Evolutionary conservation across 2,329 filamentous ascomycete genomes (phyloP).

Genomic region (Pseudocercospora pini-densiflorae): DNA sequence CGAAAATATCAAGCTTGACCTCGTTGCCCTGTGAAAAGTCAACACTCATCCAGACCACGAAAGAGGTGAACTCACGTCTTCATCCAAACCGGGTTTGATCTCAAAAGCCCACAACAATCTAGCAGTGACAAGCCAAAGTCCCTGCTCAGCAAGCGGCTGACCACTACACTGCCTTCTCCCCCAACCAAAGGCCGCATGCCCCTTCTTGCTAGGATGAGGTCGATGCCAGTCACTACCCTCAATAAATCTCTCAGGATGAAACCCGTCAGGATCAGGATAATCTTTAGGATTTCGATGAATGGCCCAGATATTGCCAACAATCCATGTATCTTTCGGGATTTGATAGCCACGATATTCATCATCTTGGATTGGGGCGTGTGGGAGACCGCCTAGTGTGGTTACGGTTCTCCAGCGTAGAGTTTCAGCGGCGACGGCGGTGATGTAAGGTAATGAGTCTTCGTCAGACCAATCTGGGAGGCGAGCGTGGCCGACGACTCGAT

Average conservation of each 20-base stretch:
- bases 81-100: neutral
- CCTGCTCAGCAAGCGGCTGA: conserved; percentile 14
- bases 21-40: neutral
- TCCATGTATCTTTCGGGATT: conserved; percentile 16
- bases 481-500: conserved; percentile 29
- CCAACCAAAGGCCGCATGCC: conserved; percentile 17
- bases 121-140: conserved; percentile 8
- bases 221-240: neutral
- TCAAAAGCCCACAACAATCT: conserved; percentile 15
- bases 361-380: conserved; percentile 43
- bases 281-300: conserved; percentile 15
- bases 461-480: conserved; percentile 36
- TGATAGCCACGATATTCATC: conserved; percentile 25
- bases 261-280: conserved; percentile 17
- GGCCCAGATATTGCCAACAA: conserved; percentile 10
- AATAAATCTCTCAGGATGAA: conserved; percentile 18
- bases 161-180: conserved; percentile 20
- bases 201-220: conserved; percentile 13
- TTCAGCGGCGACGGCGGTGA: conserved; percentile 37
- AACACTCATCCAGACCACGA: too few relatives aligned
- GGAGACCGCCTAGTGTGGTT: conserved; percentile 29
- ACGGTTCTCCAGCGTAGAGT: conserved; percentile 40
- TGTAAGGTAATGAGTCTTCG: conserved; percentile 33
- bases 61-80: neutral
- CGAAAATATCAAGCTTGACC: conserved; percentile 6